phyloP scores from a whole-genome alignment of 176 grass and related monocot species.

The Oryza brachyantha region DNA sequence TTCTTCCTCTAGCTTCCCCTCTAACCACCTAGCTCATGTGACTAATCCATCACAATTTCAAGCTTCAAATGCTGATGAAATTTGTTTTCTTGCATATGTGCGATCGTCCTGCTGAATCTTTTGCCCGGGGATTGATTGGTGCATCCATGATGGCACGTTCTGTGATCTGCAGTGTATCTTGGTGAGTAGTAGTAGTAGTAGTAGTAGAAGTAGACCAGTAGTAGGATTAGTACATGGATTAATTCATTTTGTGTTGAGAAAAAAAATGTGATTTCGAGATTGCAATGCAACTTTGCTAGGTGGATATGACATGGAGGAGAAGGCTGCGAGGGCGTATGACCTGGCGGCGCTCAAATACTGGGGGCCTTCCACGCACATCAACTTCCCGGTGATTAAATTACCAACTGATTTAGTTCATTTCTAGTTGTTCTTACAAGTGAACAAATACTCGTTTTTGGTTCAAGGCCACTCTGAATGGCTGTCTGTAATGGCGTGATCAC shows the following conservation, averaged over 20 bases:
- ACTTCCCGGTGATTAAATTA: conserved; percentile 52
- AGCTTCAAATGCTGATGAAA: conserved; percentile 10
- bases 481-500: not conserved
- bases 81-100: conserved; percentile 1
- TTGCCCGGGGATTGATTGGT: conserved; percentile 17
- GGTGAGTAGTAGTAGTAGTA: conserved; percentile 40
- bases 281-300: conserved; percentile 33
- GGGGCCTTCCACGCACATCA: conserved; percentile 58
- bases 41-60: not conserved
- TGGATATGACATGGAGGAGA: conserved; percentile 94
- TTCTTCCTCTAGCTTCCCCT: not conserved
- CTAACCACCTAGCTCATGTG: not conserved
- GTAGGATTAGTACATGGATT: not conserved
- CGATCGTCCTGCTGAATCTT: conserved; percentile 25
- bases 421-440: not conserved
- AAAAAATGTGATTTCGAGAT: not conserved
- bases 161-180: conserved; percentile 80
- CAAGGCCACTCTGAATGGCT: not conserved
- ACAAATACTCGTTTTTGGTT: not conserved
- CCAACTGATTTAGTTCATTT: not conserved
- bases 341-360: conserved; percentile 86
- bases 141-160: not conserved
- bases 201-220: too few species aligned
- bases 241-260: not conserved
- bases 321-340: conserved; percentile 80